Base-by-base conservation (phyloP, 257 asterid species). In the Striga asiatica region DNA sequence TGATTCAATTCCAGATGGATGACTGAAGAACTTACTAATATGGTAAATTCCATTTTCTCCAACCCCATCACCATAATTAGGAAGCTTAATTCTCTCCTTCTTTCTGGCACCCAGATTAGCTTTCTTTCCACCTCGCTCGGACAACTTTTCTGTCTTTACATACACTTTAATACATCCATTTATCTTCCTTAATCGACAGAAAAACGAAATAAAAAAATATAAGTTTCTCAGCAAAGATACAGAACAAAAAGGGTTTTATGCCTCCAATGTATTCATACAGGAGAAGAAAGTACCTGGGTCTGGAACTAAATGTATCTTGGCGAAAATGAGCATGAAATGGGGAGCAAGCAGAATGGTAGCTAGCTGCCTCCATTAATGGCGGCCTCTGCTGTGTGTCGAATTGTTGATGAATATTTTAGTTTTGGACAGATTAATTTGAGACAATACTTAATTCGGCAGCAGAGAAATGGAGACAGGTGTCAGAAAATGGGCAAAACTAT, bases 1-100 rank as follows among this genome's bases (percentile, higher is more conserved):
- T 6, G 95, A 83, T 64, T 89, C 94, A 71, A 85, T 24, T 28
- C 95, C 97, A 42, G 87, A 81, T 27, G 85, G 88, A 65, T 88
- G 93, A 45, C 71, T 71, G 31, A 88, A 75, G 68, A 88, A 88
- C 38, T 88, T 74, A 66, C 89, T 78, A 48, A 88, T 75, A 48
- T 73, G 74, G 24, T 54, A 54, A 38, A 46, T 34, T 29, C 46
- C 61, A 20, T 57, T 54, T 60, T 62, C 74, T 31, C 73, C 78
- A 22, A 29, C 47, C 16, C 53, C 43, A 64, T 69, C 76, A 24
- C 66, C 71, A 54, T 73, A 66, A 37, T 61, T 76, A 16, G 94
- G 87, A 29, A 86, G 73, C 71, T 68, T 66, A 22, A 81, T 71
- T 67, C 84, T n/a, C n/a, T n/a, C 75, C 74, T 86, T 83, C 74